Conservation (phyloP, 2,329 filamentous ascomycete species). For the Ascochyta clinopodiicola region DNA sequence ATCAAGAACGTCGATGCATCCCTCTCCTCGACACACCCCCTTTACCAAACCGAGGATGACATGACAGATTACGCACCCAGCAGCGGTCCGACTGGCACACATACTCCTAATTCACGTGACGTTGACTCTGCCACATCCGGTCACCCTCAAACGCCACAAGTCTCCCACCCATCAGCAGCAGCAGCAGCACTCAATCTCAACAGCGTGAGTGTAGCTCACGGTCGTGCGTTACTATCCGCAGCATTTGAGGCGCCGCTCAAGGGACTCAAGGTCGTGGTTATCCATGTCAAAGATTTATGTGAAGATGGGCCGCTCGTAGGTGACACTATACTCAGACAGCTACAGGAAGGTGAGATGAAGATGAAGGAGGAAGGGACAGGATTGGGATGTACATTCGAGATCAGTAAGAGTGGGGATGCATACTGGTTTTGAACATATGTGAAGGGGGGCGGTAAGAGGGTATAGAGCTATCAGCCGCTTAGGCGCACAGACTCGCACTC, state of each 20-base stretch:
- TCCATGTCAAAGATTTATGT: slow-evolving; percentile 90
- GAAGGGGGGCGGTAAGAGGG: too few relatives aligned
- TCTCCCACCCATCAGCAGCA: slow-evolving; percentile 31
- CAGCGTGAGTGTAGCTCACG: slow-evolving; percentile 33
- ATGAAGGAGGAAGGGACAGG: slow-evolving; percentile 58
- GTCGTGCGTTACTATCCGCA: slow-evolving; percentile 34
- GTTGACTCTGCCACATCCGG: neutral
- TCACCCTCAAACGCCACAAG: neutral
- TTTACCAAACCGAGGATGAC: slow-evolving; percentile 33
- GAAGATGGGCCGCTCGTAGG: slow-evolving; percentile 70
- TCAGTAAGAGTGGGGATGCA: slow-evolving; percentile 70
- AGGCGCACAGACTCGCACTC: too few relatives aligned
- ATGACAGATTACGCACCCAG: slow-evolving; percentile 35
- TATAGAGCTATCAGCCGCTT: too few relatives aligned
- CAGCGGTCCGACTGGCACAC: slow-evolving; percentile 23
- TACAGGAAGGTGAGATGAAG: slow-evolving; percentile 66
- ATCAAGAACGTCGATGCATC: slow-evolving; percentile 23
- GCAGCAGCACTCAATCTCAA: slow-evolving; percentile 34
- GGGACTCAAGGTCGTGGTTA: slow-evolving; percentile 82
- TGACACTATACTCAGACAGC: slow-evolving; percentile 72
- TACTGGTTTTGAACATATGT: slow-evolving; percentile 52
- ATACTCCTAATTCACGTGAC: slow-evolving; percentile 24
- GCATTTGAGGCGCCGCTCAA: slow-evolving; percentile 60
- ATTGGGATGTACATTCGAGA: slow-evolving; percentile 80
- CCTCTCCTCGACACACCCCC: slow-evolving; percentile 8